Percentiles rank a stretch among this genome's conserved stretches.
phyloP scores from a whole-genome alignment of 1,139 yeast species.

The Magnusiomyces ingens region DNA sequence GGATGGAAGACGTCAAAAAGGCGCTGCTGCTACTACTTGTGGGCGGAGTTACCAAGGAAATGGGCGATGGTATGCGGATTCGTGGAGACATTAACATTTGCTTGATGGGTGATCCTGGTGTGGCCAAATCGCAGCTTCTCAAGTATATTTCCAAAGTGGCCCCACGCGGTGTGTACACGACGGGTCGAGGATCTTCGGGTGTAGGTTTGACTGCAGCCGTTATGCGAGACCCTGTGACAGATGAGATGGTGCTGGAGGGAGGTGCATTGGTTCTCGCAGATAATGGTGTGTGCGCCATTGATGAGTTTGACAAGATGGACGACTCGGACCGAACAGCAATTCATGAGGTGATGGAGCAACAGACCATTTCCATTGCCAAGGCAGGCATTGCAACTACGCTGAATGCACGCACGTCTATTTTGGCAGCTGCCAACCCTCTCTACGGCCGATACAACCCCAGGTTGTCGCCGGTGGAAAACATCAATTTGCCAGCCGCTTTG shows the following conservation, averaged over 20 bases:
- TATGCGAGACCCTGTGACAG: slow-evolving; percentile 97
- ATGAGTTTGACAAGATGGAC: slow-evolving; percentile 99
- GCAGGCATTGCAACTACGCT: slow-evolving; percentile 97
- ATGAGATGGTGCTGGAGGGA: slow-evolving; percentile 97
- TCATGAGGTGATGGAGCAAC: slow-evolving; percentile 99
- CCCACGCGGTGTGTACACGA: slow-evolving; percentile 95
- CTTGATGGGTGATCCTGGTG: slow-evolving; percentile 99
- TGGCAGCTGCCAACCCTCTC: slow-evolving; percentile 97
- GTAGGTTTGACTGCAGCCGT: slow-evolving; percentile 99
- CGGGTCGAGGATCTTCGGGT: slow-evolving; percentile 98
- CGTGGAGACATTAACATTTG: slow-evolving; percentile 97
- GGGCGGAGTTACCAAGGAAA: slow-evolving; percentile 92
- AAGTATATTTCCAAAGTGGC: slow-evolving; percentile 90
- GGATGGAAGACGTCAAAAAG: slow-evolving; percentile 90
- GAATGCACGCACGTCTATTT: slow-evolving; percentile 89
- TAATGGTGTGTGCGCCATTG: slow-evolving; percentile 97
- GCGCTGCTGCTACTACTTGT: slow-evolving; percentile 75
- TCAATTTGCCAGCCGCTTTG: slow-evolving; percentile 93
- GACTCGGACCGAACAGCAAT: slow-evolving; percentile 95
- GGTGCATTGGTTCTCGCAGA: slow-evolving; percentile 97
- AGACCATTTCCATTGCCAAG: slow-evolving; percentile 92
- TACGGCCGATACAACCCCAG: slow-evolving; percentile 92
- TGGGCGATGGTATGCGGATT: slow-evolving; percentile 94
- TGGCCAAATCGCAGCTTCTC: slow-evolving; percentile 93
- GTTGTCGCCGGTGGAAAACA: slow-evolving; percentile 88